phyloP scores from a whole-genome alignment of 129 eudicot genomes.

The Chrysanthemum makinoi region DNA sequence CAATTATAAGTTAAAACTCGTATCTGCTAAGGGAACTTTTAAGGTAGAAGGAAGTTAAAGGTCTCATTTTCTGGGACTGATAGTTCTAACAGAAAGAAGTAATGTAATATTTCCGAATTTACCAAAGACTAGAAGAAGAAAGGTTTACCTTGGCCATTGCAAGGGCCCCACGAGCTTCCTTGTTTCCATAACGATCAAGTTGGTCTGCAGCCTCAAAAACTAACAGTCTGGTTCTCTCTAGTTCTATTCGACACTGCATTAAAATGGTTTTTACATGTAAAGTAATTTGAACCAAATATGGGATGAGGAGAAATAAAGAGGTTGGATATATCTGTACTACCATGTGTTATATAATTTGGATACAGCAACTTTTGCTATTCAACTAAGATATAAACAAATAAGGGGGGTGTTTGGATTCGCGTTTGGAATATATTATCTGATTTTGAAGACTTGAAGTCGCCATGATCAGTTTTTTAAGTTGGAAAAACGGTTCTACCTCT shows the following conservation, averaged over 20 bases:
- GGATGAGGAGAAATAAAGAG: neutral
- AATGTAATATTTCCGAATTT: neutral
- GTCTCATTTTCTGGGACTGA: no score
- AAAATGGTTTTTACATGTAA: conserved; percentile 2
- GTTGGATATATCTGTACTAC: neutral
- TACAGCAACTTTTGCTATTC: neutral
- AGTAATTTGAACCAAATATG: neutral
- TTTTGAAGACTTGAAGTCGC: no score
- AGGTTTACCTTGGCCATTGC: conserved; percentile 96
- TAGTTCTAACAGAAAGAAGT: neutral
- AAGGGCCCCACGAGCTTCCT: conserved; percentile 82
- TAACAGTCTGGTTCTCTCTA: conserved; percentile 76
- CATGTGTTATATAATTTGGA: neutral
- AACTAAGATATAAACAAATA: neutral
- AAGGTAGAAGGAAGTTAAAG: no score
- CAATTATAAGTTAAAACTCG: neutral
- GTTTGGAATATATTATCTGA: no score
- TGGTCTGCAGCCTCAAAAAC: conserved; percentile 98
- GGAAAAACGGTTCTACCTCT: no score
- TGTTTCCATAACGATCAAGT: conserved; percentile 91
- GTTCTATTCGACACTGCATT: conserved; percentile 89
- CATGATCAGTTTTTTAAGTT: no score
- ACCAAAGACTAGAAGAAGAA: conserved; percentile 7
- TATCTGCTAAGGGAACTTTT: no score
- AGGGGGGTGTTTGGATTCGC: no score